These are phyloP conservation scores for Podospora sp. DNA, from an alignment of 495 filamentous ascomycete genomes.

Conservation along the genomic window DNA sequence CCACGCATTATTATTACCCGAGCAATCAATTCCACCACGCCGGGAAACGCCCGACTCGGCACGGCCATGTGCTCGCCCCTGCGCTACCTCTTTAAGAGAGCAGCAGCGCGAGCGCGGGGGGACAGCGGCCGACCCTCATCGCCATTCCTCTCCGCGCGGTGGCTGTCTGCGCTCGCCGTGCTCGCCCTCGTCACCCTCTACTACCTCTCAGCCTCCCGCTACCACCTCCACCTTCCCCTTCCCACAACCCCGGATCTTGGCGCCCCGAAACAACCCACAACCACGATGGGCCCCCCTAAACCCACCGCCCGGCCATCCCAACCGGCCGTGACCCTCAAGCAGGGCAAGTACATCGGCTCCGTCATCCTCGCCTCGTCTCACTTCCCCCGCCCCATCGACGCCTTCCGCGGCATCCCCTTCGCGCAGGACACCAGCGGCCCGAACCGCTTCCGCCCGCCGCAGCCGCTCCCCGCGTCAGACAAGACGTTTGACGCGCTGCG, in stretches of 20 bases:
- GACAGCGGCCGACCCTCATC: not conserved
- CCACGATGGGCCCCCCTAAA: not conserved
- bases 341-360: conserved; percentile 59
- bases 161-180: conserved; percentile 2
- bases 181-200: not conserved
- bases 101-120: not conserved
- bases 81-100: conserved; percentile 9
- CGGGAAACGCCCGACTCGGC: not conserved
- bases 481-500: conserved; percentile 46
- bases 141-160: not conserved
- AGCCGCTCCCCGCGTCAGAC: conserved; percentile 34
- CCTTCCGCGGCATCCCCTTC: conserved; percentile 64
- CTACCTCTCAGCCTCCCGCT: not conserved
- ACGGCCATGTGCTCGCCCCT: conserved; percentile 15
- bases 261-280: not conserved
- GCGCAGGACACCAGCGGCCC: conserved; percentile 57
- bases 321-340: conserved; percentile 48
- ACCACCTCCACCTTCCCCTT: conserved; percentile 5
- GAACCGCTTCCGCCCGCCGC: conserved; percentile 59
- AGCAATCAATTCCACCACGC: conserved; percentile 1
- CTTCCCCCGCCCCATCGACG: conserved; percentile 54
- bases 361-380: conserved; percentile 40
- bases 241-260: not conserved
- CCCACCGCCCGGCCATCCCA: conserved; percentile 1
- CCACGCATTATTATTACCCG: not conserved